These are phyloP conservation scores for Lentinula sp. DNA, from an alignment of 768 basidiomycete species.

Conservation along the genomic window DNA sequence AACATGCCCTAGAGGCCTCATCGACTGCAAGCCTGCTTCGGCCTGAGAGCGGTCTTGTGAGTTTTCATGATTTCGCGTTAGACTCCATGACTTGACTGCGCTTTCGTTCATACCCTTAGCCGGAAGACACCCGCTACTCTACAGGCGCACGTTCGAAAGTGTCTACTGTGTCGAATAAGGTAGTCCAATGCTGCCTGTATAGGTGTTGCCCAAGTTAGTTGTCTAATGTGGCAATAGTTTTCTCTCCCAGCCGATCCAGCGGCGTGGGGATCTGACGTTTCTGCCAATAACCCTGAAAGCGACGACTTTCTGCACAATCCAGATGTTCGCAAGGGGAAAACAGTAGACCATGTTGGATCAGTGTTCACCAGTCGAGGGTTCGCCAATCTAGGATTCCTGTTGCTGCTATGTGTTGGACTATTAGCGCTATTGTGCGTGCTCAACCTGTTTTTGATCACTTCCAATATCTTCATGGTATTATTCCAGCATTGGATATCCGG, in stretches of 20 bases:
- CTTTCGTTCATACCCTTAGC: background rate
- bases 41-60: background rate
- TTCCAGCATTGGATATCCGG: constrained; percentile 43
- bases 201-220: background rate
- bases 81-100: background rate
- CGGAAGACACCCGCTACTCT: constrained; percentile 26
- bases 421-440: constrained; percentile 56
- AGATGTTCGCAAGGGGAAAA: constrained; percentile 24
- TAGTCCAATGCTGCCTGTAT: constrained; percentile 12
- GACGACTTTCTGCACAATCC: constrained; percentile 77
- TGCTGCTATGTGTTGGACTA: constrained; percentile 41
- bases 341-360: constrained; percentile 32
- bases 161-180: constrained; percentile 38
- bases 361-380: constrained; percentile 57
- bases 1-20: background rate
- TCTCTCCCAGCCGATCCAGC: constrained; percentile 61
- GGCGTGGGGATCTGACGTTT: constrained; percentile 58
- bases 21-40: background rate
- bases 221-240: constrained; percentile 32
- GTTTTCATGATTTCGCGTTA: background rate
- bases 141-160: constrained; percentile 25
- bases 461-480: background rate
- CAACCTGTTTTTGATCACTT: background rate
- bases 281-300: constrained; percentile 47
- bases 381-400: constrained; percentile 66